Conservation (phyloP, 2,329 filamentous ascomycete species). For the Leptographium wingfieldii region DNA sequence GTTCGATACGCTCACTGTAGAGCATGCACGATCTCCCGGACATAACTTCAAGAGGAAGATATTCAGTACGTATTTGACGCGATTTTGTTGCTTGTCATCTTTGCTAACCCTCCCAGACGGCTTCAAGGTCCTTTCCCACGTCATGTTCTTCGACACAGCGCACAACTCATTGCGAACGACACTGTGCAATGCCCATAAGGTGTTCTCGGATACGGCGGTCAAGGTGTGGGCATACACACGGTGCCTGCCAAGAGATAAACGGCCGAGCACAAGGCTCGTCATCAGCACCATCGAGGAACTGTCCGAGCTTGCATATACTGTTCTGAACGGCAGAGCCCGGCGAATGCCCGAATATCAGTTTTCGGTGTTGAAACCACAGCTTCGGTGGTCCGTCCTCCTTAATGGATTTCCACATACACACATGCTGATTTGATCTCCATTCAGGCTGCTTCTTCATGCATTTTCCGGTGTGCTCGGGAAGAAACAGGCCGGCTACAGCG, state of each 20-base stretch:
- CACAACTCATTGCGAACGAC: conserved; percentile 63
- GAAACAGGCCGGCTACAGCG: conserved; percentile 58
- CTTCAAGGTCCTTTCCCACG: conserved; percentile 76
- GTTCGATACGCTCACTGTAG: conserved; percentile 66
- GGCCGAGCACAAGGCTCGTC: conserved; percentile 47
- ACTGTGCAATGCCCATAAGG: conserved; percentile 60
- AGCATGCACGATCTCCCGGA: conserved; percentile 59
- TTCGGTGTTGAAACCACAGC: conserved; percentile 45
- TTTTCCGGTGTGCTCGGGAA: conserved; percentile 54
- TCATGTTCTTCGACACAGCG: conserved; percentile 69
- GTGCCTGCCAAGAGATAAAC: conserved; percentile 43
- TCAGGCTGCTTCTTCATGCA: conserved; percentile 55
- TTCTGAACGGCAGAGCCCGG: conserved; percentile 46
- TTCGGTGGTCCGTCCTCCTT: conserved; percentile 40
- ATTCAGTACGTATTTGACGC: conserved; percentile 38
- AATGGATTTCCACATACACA: conserved; percentile 2
- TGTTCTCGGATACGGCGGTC: conserved; percentile 64
- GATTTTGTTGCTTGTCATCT: not conserved
- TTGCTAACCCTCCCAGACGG: conserved; percentile 24
- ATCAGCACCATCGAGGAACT: conserved; percentile 55
- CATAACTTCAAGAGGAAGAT: conserved; percentile 70
- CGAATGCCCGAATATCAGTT: conserved; percentile 43
- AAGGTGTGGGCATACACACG: conserved; percentile 55
- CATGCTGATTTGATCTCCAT: not conserved
- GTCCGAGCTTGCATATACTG: conserved; percentile 47